Evolutionary conservation across 352 stramenopile species (phyloP), one percentile per base, ranked within the genome.

Genomic region (Phytophthora ramorum): DNA sequence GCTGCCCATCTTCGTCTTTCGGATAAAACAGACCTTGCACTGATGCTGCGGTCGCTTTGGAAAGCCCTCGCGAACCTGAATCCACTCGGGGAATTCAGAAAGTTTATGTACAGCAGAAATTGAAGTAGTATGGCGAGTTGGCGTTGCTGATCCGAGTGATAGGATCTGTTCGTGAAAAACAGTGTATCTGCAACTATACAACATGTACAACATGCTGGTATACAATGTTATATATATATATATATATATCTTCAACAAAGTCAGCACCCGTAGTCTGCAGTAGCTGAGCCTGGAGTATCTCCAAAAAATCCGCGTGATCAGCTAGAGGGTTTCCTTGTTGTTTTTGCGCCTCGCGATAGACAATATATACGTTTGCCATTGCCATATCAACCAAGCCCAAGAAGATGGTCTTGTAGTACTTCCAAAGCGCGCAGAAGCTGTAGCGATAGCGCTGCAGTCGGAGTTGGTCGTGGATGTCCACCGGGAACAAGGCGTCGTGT

Each of bases 361-460:
- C 43, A 32, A 72, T 61, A 55, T 58, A 76, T 0, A 35, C 37
- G 38, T 76, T 73, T 1, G 67, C 41, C 4, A 66, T 44, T 16
- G 58, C 52, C 47, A 72, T 69, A 32, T 73, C 69, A 0, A 73
- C 35, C 9, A 70, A n/a, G 0, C 54, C 63, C 14, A 76, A 28
- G 28, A 76, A 69, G 8, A 76, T 19, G 1, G 34, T 54, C 17
- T 73, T 72, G 54, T 69, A 64, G 48, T 69, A 72, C 26, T 68
- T 72, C 22, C 4, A 8, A 64, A 55, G 0, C 32, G 2, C 40
- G 37, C 34, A 17, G 43, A 1, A 60, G 38, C 47, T 72, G 68
- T 9, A 69, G n/a, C n/a, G n/a, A n/a, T n/a, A n/a, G n/a, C n/a
- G n/a, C n/a, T n/a, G n/a, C n/a, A n/a, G n/a, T n/a, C 32, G 22